phyloP scores from a whole-genome alignment of 148 eudicot species.

The Linanthus parryae region DNA sequence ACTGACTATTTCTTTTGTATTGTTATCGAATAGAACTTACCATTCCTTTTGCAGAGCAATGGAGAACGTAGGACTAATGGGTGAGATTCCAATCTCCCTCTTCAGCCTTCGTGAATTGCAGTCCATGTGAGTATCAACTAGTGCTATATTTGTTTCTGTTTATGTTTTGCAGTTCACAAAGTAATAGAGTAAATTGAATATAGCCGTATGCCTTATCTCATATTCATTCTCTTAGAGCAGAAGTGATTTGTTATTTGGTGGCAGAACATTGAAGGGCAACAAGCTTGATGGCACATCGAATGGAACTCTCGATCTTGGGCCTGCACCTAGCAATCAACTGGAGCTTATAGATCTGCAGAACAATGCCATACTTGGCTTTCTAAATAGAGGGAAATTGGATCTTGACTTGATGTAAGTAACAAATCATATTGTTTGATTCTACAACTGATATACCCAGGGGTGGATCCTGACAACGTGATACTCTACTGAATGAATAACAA shows the following conservation, averaged over 20 bases:
- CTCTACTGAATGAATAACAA: too few relatives aligned
- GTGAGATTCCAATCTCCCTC: conserved; percentile 46
- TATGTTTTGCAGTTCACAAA: not conserved
- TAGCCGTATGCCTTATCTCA: too few relatives aligned
- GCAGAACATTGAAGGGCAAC: conserved; percentile 43
- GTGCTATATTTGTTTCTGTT: not conserved
- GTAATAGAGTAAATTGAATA: not conserved
- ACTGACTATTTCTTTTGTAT: not conserved
- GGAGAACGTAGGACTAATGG: conserved; percentile 47
- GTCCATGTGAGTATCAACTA: conserved; percentile 47
- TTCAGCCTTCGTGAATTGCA: conserved; percentile 58
- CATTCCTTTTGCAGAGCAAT: conserved; percentile 40
- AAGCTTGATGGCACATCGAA: conserved; percentile 50
- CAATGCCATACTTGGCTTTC: conserved; percentile 37
- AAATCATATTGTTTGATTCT: too few relatives aligned
- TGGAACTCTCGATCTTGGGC: conserved; percentile 47
- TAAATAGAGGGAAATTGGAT: conserved; percentile 11
- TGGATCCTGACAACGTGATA: too few relatives aligned
- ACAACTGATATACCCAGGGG: too few relatives aligned
- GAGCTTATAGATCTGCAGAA: conserved; percentile 48
- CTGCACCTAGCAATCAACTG: conserved; percentile 40
- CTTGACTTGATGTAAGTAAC: conserved; percentile 32
- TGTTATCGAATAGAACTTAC: not conserved
- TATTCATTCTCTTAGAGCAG: too few relatives aligned
- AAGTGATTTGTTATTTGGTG: too few relatives aligned